Percentiles rank a stretch among this genome's conserved stretches.
Evolutionary conservation across 1,284 basidiomycete genomes (phyloP).

Genomic region (Jaminaea rosea): DNA sequence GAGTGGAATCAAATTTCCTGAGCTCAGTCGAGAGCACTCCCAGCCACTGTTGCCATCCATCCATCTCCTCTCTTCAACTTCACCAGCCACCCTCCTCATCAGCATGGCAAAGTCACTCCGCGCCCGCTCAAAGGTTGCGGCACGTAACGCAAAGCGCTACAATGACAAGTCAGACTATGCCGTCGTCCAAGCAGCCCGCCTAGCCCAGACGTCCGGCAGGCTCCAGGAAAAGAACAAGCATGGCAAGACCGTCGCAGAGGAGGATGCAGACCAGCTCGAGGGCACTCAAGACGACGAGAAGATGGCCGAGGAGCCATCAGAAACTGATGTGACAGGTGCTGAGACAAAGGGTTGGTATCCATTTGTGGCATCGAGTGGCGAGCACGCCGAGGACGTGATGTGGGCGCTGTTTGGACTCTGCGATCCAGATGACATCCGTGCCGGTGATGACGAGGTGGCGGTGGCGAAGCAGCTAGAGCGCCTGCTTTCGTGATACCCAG

Average conservation of each 20-base stretch:
- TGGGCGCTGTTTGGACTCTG: not conserved
- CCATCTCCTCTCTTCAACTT: too few relatives aligned
- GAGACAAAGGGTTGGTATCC: not conserved
- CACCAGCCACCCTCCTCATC: conserved; percentile 2
- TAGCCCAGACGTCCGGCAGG: conserved; percentile 66
- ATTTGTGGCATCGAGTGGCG: not conserved
- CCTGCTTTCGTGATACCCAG: too few relatives aligned
- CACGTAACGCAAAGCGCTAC: conserved; percentile 74
- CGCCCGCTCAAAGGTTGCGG: conserved; percentile 76
- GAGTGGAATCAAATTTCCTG: too few relatives aligned
- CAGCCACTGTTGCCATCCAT: too few relatives aligned
- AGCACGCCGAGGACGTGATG: not conserved
- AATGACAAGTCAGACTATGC: conserved; percentile 64
- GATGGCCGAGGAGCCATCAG: conserved; percentile 45
- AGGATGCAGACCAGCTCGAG: conserved; percentile 41
- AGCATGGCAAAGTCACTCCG: conserved; percentile 85
- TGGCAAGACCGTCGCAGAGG: conserved; percentile 45
- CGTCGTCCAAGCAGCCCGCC: conserved; percentile 70
- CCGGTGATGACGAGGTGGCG: not conserved
- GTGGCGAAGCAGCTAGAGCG: conserved; percentile 1
- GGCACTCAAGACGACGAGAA: conserved; percentile 50
- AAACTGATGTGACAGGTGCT: not conserved
- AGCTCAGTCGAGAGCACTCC: too few relatives aligned
- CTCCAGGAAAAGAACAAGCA: conserved; percentile 48
- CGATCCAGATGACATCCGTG: not conserved